These are phyloP conservation scores for Starmera pachycereana DNA, from an alignment of 805 yeast species.

Conservation along the genomic window DNA sequence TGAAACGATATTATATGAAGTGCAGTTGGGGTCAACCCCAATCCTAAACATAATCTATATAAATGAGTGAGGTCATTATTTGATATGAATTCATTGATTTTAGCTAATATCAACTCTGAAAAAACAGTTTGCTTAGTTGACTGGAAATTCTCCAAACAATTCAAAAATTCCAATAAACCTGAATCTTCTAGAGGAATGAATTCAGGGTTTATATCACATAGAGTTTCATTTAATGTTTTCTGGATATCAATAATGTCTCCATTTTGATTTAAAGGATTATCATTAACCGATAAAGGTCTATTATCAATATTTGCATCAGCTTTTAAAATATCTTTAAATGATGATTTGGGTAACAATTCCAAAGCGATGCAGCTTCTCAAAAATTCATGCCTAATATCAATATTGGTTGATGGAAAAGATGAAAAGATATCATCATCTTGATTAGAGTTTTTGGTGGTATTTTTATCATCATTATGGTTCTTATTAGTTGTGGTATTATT, in stretches of 20 bases:
- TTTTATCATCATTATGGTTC: too few relatives aligned
- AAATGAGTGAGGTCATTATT: slow-evolving; percentile 33
- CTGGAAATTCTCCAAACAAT: slow-evolving; percentile 34
- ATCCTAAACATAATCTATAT: slow-evolving; percentile 40
- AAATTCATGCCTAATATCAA: slow-evolving; percentile 42
- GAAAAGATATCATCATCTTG: slow-evolving; percentile 38
- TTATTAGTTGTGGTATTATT: too few relatives aligned
- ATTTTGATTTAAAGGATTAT: slow-evolving; percentile 23
- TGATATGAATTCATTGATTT: slow-evolving; percentile 26
- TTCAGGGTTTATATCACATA: slow-evolving; percentile 34
- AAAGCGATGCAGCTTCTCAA: slow-evolving; percentile 33
- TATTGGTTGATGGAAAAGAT: slow-evolving; percentile 35
- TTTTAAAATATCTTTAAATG: slow-evolving; percentile 25
- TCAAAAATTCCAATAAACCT: slow-evolving; percentile 38
- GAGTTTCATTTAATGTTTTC: slow-evolving; percentile 17
- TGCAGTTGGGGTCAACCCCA: slow-evolving; percentile 32
- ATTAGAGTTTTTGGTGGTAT: slow-evolving; percentile 8
- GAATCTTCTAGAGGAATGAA: slow-evolving; percentile 42
- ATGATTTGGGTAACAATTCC: slow-evolving; percentile 24
- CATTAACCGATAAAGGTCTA: slow-evolving; percentile 21
- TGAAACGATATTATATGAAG: slow-evolving; percentile 35
- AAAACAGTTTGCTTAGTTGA: slow-evolving; percentile 36
- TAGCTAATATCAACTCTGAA: slow-evolving; percentile 24
- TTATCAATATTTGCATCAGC: slow-evolving; percentile 30
- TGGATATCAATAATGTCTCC: slow-evolving; percentile 23